Evolutionary conservation across 768 basidiomycete species (phyloP).

Genomic region (Porpolomopsis calyptriformis): DNA sequence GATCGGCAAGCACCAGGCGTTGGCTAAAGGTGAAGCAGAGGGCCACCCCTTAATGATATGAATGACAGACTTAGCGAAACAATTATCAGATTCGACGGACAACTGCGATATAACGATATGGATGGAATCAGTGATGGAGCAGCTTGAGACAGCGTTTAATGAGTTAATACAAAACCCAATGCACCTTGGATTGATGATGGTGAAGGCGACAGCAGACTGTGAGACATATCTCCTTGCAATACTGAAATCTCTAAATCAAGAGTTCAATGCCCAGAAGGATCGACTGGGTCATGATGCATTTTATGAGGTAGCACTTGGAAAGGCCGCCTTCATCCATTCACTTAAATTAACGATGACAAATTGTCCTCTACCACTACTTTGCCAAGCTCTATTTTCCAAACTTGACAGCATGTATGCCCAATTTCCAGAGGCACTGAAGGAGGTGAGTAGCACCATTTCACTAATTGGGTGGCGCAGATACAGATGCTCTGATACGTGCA

Average conservation of each 20-base stretch:
- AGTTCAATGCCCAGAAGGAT: no score
- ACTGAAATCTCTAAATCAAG: not conserved
- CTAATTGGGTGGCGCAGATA: no score
- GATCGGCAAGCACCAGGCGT: no score
- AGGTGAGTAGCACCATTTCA: not conserved
- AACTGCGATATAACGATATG: not conserved
- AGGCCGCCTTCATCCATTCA: not conserved
- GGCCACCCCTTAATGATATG: not conserved
- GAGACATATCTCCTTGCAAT: not conserved
- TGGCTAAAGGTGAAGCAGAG: no score
- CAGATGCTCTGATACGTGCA: no score
- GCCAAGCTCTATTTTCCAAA: not conserved
- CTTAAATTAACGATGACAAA: not conserved
- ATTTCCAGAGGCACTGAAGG: not conserved
- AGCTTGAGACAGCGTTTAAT: not conserved
- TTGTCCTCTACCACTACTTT: not conserved
- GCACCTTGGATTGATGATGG: not conserved
- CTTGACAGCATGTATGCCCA: not conserved
- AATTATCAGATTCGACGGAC: not conserved
- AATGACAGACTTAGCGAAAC: not conserved
- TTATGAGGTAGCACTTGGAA: not conserved
- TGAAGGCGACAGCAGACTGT: not conserved
- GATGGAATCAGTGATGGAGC: not conserved
- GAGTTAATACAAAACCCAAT: not conserved
- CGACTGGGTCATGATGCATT: no score